A percentile compares a stretch with the other conserved stretches of the same genome.
Conservation (phyloP, 2,329 filamentous ascomycete genomes). For the Aspergillus aculeatus region DNA sequence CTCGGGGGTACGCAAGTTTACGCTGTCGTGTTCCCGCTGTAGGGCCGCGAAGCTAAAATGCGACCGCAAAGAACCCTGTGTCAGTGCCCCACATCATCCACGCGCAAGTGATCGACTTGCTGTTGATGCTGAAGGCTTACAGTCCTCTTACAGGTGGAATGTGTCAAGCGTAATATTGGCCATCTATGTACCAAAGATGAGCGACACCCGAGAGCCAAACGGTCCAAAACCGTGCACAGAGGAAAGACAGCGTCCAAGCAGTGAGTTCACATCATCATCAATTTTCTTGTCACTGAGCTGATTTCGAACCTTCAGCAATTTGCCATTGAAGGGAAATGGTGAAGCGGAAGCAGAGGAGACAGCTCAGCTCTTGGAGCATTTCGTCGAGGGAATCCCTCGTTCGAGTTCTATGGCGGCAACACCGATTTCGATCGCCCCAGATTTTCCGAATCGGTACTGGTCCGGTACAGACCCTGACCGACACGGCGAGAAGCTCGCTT, state of each 20-base stretch:
- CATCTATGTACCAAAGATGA: conserved; percentile 20
- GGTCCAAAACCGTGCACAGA: conserved; percentile 3
- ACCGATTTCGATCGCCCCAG: not conserved
- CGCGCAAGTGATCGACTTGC: no score
- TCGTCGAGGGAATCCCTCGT: not conserved
- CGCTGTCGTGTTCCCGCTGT: conserved; percentile 17
- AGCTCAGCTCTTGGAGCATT: not conserved
- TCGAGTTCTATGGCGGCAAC: not conserved
- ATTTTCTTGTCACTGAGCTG: no score
- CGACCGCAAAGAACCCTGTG: conserved; percentile 19
- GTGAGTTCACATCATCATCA: not conserved
- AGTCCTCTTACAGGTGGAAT: conserved; percentile 6
- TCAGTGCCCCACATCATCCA: not conserved
- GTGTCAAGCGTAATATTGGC: conserved; percentile 14
- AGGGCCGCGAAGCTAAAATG: conserved; percentile 17
- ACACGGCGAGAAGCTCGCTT: not conserved
- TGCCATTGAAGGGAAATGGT: no score
- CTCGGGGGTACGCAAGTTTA: not conserved
- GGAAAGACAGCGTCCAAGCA: not conserved
- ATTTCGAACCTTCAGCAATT: no score
- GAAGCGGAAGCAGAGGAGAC: not conserved
- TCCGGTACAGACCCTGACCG: not conserved
- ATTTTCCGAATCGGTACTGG: not conserved
- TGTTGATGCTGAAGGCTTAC: no score
- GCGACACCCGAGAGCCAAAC: conserved; percentile 17